Conservation (phyloP, 176 grass and related monocot species). For the Oryza brachyantha region DNA sequence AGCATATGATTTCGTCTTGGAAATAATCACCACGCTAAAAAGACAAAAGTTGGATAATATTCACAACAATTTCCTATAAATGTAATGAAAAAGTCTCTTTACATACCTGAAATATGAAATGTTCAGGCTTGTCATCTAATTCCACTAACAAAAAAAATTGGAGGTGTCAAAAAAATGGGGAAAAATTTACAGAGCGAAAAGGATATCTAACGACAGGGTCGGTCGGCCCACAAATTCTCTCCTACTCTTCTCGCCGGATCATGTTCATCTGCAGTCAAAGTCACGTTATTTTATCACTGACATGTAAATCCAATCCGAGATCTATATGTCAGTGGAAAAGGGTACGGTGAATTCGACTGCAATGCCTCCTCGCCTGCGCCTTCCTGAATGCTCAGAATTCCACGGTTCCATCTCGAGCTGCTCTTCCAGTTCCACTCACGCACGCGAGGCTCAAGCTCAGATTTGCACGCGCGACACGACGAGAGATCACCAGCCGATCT, state of each 20-base stretch:
- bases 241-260: background rate
- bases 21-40: no score
- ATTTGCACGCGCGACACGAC: no score
- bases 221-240: background rate
- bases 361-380: background rate
- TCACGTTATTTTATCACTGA: no score
- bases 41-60: background rate
- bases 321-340: no score
- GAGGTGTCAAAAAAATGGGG: background rate
- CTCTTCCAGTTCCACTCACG: constrained; percentile 11
- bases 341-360: no score
- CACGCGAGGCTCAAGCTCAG: background rate
- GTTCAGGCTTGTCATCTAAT: background rate
- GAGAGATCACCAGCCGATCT: no score
- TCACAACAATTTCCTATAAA: background rate
- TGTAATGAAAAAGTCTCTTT: background rate
- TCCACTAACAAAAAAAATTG: background rate
- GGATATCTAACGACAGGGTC: background rate
- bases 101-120: constrained; percentile 24
- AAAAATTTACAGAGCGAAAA: constrained; percentile 22
- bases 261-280: no score
- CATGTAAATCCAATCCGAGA: no score
- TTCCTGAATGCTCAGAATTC: background rate
- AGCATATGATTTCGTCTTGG: no score
- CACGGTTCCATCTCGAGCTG: background rate